Percentiles rank a stretch among this genome's conserved stretches.
These are phyloP conservation scores for Beauveria caledonica DNA, from an alignment of 2,329 filamentous ascomycete species.

Conservation along the genomic window DNA sequence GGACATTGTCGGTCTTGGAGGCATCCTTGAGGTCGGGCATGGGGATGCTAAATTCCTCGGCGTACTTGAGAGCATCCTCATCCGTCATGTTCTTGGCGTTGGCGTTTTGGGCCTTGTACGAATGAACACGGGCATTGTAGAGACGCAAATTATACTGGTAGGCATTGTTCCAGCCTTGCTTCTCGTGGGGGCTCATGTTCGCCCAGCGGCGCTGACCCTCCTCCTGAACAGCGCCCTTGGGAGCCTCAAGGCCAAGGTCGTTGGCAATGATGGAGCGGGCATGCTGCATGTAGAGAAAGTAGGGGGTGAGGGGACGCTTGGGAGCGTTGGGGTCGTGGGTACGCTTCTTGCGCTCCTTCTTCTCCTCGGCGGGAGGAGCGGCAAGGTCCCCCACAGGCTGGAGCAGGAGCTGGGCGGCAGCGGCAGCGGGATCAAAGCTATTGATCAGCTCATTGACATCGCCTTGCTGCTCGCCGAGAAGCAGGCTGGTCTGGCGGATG, in stretches of 20 bases:
- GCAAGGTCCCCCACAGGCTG: slow-evolving; percentile 24
- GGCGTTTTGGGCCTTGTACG: slow-evolving; percentile 53
- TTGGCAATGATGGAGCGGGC: slow-evolving; percentile 74
- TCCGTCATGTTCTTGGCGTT: slow-evolving; percentile 54
- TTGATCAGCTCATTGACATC: slow-evolving; percentile 40
- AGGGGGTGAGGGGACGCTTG: slow-evolving; percentile 87
- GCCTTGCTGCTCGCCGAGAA: slow-evolving; percentile 57
- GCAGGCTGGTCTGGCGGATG: slow-evolving; percentile 77
- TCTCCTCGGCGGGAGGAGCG: slow-evolving; percentile 49
- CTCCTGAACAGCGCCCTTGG: slow-evolving; percentile 79
- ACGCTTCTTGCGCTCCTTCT: slow-evolving; percentile 86
- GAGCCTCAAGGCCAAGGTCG: slow-evolving; percentile 65
- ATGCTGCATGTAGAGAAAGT: slow-evolving; percentile 90
- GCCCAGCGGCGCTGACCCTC: slow-evolving; percentile 84
- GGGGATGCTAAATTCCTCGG: slow-evolving; percentile 48
- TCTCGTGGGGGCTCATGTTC: slow-evolving; percentile 65
- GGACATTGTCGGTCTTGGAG: slow-evolving; percentile 35
- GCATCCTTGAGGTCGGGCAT: slow-evolving; percentile 41
- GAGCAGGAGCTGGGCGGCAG: slow-evolving; percentile 37
- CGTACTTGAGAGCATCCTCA: slow-evolving; percentile 51
- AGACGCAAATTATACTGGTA: slow-evolving; percentile 60
- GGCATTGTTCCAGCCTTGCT: slow-evolving; percentile 59
- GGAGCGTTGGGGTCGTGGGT: slow-evolving; percentile 87
- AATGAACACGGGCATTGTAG: slow-evolving; percentile 57
- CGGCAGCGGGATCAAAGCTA: slow-evolving; percentile 43